Evolutionary conservation across 2,329 filamentous ascomycete species (phyloP), one percentile per base, ranked within the genome.

Genomic region (Intubia oerlemansii): DNA sequence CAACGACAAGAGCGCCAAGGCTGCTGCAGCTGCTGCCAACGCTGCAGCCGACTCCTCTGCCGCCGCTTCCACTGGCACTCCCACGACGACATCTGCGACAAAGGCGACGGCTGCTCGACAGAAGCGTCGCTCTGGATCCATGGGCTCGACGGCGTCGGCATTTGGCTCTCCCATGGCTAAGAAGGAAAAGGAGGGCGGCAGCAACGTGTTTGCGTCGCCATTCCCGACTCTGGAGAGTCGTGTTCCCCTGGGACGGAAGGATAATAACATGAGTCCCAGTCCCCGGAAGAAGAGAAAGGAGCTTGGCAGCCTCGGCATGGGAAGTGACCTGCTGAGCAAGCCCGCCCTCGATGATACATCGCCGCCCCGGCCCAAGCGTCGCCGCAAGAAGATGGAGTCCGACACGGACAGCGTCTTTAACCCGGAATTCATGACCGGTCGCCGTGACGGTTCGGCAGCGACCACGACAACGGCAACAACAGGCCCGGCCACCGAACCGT

Each of bases 241-340:
- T 7, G 30, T 32, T n/a, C 49, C 50, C 10, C 41, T 53, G 10
- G 43, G 42, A 16, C 36, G 39, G 11, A 51, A 44, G 39, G 49
- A 50, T 27, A 32, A 39, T 17, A 53, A 53, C 41, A 36, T 36
- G 32, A 52, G 48, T 32, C 49, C 49, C 7, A 51, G 47, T 35
- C 49, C 48, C 7, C 36, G 35, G 14, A 53, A 51, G 41, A 52
- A 52, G 39, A 42, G 49, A 17, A 51, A 52, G 39, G 42, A 41
- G 10, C 22, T 31, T n/a, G n/a, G n/a, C n/a, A n/a, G n/a, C n/a
- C n/a, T n/a, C n/a, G n/a, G n/a, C n/a, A n/a, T n/a, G n/a, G n/a
- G n/a, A n/a, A n/a, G n/a, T n/a, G 40, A 36, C 16, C 33, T 36
- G 24, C 39, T 42, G 17, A 39, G 31, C 31, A 42, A 41, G 25